Conservation (phyloP, 2,329 filamentous ascomycete species). For the Diaporthe citri region DNA sequence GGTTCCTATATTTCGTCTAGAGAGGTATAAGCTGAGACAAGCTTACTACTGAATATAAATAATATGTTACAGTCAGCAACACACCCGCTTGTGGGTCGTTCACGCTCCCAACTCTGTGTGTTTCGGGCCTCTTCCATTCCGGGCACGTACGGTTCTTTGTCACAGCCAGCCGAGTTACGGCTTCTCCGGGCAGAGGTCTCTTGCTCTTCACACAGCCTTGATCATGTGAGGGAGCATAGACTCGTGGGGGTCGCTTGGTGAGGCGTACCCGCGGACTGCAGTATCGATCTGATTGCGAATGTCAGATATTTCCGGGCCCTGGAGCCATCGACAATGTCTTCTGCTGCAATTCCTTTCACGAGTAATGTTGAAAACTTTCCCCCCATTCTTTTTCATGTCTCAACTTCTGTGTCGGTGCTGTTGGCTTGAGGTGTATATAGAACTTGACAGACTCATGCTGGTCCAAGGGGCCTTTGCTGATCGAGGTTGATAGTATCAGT, state of each 20-base stretch:
- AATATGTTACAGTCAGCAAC: background rate
- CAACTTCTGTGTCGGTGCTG: background rate
- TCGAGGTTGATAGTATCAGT: background rate
- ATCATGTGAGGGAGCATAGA: background rate
- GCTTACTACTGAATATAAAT: background rate
- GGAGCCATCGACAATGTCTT: background rate
- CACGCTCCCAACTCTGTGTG: background rate
- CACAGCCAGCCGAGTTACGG: too few species aligned
- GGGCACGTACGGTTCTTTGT: background rate
- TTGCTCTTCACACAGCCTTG: background rate
- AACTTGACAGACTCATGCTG: too few species aligned
- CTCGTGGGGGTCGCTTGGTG: background rate
- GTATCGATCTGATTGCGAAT: background rate
- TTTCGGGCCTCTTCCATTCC: too few species aligned
- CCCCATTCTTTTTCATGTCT: background rate
- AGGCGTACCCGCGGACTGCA: background rate
- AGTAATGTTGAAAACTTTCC: background rate
- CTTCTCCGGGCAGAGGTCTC: background rate
- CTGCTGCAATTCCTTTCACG: background rate
- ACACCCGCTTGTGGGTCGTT: too few species aligned
- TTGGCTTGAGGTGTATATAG: background rate
- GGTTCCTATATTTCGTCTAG: slow-evolving; percentile 35
- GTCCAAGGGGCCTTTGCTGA: too few species aligned
- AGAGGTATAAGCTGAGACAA: slow-evolving; percentile 7
- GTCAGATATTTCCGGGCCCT: background rate